Evolutionary conservation across 176 grass and related monocot genomes (phyloP).

Genomic region (Raddia guianensis): DNA sequence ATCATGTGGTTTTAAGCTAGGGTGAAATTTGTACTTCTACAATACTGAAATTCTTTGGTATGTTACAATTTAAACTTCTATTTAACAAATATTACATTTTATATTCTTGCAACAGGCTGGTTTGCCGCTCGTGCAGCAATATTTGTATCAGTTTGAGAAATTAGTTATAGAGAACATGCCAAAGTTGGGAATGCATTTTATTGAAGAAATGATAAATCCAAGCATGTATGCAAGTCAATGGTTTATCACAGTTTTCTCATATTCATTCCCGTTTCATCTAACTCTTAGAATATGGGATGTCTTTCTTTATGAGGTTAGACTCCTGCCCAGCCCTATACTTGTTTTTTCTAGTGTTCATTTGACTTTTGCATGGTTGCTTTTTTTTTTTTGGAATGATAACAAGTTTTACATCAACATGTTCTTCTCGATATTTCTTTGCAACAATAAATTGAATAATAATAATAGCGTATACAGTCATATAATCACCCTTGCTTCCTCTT

Average conservation of each 20-base stretch:
- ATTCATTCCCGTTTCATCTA: constrained; percentile 87
- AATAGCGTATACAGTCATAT: background rate
- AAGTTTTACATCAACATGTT: background rate
- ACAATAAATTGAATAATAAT: background rate
- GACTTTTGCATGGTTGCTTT: constrained; percentile 27
- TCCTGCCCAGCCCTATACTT: constrained; percentile 23
- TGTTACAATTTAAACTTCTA: constrained; percentile 13
- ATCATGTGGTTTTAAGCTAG: no score
- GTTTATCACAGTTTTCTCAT: constrained; percentile 98
- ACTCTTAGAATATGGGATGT: constrained; percentile 97
- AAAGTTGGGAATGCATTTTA: constrained; percentile 84
- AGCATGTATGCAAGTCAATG: constrained; percentile 99
- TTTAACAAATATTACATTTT: constrained; percentile 39
- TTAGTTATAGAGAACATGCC: constrained; percentile 84
- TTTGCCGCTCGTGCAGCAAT: constrained; percentile 87
- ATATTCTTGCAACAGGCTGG: constrained; percentile 62
- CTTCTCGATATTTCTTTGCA: background rate
- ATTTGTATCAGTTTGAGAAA: constrained; percentile 85
- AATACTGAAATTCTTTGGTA: no score
- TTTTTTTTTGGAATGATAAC: background rate
- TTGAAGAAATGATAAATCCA: constrained; percentile 94
- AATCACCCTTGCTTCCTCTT: background rate
- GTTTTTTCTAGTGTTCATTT: background rate
- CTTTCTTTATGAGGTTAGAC: constrained; percentile 91
- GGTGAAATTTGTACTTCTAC: no score